Evolutionary conservation across 495 filamentous ascomycete species (phyloP), one percentile per base, ranked within the genome.

Genomic region (Xylaria acuta): DNA sequence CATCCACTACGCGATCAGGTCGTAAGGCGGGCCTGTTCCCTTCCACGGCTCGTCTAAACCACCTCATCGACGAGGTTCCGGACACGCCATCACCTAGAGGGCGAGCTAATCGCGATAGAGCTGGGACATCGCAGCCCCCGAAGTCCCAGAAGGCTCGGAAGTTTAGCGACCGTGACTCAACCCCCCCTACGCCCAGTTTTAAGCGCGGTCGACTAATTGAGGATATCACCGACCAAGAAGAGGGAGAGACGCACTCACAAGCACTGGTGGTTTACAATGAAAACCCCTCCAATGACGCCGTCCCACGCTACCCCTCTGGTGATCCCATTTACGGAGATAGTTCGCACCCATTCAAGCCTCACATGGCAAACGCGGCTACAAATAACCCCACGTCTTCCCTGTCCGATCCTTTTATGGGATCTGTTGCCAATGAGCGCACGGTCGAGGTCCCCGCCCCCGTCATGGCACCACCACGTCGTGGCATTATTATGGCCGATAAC

Each of bases 121-220:
- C 58, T 22, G 18, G 20, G 18, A 38, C 5, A 3, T n/a, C 32
- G 32, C 18, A 36, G 34, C 20, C 7, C 18, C 16, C 58, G 6
- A 60, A 36, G 32, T 6, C 6, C 34, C 16, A n/a, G 20, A 38
- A 38, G 34, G 58, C 58, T 38, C 58, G 58, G 32, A 60, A 38
- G 16, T 38, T 60, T 22, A 38, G 34, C 34, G 34, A 60, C 18
- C 32, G 58, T 22, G 58, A 60, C 34, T 38, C 58, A 22, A 60
- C 12, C 20, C 34, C 58, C 5, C 34, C 58, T 11, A 20, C 34
- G 18, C 18, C 30, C 7, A 40, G 32, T 5, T 36, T n/a, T 1
- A 60, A 60, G 58, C 58, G 58, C 14, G 25, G 25, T 32, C 53
- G 53, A 56, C 27, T 16, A 18, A 56, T 56, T 56, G 53, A 56